Base-by-base conservation (phyloP, 441 rosid genomes). In the Hura crepitans region DNA sequence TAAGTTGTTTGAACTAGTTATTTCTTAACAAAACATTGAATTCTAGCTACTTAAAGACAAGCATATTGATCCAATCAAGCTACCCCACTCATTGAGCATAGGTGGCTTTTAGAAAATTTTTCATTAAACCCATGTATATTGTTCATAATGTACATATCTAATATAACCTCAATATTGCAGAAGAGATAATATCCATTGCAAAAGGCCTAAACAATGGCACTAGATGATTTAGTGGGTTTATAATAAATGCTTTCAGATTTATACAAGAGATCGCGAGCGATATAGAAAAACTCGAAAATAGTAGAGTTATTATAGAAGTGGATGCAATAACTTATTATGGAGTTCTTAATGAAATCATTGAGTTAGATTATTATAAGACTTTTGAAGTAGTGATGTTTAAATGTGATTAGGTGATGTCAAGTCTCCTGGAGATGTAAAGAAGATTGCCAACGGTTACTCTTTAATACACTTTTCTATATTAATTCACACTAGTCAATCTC, bases 201-300 rank as follows among this genome's bases (percentile, higher is more conserved):
- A 5, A 9, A 37, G 49, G 66, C 20, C 50, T 45, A 14, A 59
- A 31, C 18, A 31, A 59, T 33, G 1, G 14, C 15, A 6, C 33
- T 2, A 15, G 10, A n/a, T 11, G 17, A 37, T 62, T 18, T 39
- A 62, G 18, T 9, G 49, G 30, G 1, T 37, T 20, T 20, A 39
- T 62, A 18, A 62, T 62, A 18, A 62, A 62, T 22, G 66, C 31
- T 2, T 62, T 62, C 39, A 7, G 30, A 39, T 62, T 62, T 18
- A 58, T 15, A 13, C 37, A 28, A 63, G 11, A 22, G 53, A 63
- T 42, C 51, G n/a, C 10, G 53, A 42, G 7, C 31, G 1, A 15
- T 31, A 6, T 18, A 50, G 30, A 20, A 30, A 51, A 51, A 66
- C 70, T 6, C 69, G n/a, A 47, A 65, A 66, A 66, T 22, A 7